Percentiles rank a stretch among this genome's conserved stretches.
These are phyloP conservation scores for Aciculosporium take DNA, from an alignment of 2,329 filamentous ascomycete species.

Conservation along the genomic window DNA sequence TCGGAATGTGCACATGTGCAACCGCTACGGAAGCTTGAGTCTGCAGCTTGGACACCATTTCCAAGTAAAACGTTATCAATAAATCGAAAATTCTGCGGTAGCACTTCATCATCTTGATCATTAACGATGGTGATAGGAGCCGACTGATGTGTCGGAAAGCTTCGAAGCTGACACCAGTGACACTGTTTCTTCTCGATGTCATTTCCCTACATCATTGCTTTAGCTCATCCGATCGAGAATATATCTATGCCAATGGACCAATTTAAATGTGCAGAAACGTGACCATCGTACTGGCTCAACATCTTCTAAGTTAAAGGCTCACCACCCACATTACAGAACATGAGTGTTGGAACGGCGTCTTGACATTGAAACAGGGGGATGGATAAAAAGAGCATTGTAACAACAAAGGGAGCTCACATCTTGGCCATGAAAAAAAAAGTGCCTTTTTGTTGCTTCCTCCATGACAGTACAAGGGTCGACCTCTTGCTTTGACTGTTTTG, in stretches of 20 bases:
- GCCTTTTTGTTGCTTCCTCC: constrained; percentile 30
- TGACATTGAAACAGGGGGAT: too few relatives aligned
- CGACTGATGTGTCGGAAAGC: constrained; percentile 32
- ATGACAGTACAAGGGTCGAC: constrained; percentile 17
- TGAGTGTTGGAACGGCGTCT: too few relatives aligned
- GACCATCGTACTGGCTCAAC: too few relatives aligned
- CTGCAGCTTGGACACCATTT: constrained; percentile 43
- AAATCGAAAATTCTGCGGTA: constrained; percentile 54
- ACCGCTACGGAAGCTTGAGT: constrained; percentile 49
- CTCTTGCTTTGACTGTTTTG: neutral
- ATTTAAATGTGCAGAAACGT: neutral
- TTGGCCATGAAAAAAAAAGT: constrained; percentile 37
- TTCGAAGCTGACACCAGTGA: constrained; percentile 47
- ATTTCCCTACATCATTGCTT: constrained; percentile 14
- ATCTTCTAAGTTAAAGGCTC: too few relatives aligned
- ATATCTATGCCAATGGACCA: neutral
- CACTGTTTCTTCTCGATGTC: constrained; percentile 30
- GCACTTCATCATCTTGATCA: constrained; percentile 36
- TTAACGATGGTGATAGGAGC: constrained; percentile 53
- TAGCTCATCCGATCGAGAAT: neutral
- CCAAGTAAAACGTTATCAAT: constrained; percentile 47
- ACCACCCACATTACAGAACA: too few relatives aligned
- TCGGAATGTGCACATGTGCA: constrained; percentile 50
- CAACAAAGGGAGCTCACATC: constrained; percentile 11
- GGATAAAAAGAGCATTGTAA: neutral